Percentiles rank a stretch among this genome's conserved stretches.
Conservation (phyloP, 169 alveolate species). For the Plasmodium sp. region DNA sequence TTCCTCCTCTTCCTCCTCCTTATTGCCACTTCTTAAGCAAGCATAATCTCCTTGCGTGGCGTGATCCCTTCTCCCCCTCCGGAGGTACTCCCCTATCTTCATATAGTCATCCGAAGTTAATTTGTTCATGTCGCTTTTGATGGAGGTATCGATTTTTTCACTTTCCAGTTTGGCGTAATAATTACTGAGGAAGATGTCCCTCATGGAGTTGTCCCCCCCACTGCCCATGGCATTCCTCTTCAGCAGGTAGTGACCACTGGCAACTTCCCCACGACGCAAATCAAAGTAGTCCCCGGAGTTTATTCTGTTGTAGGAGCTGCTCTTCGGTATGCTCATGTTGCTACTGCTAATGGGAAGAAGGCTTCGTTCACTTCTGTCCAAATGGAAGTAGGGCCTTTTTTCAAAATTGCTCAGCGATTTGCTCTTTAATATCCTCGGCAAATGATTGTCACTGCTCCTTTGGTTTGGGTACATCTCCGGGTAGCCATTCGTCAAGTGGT, state of each 20-base stretch:
- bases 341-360: neutral
- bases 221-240: neutral
- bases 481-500: neutral
- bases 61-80: neutral
- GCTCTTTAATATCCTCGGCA: neutral
- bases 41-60: neutral
- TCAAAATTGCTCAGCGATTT: neutral
- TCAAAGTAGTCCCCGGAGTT: neutral
- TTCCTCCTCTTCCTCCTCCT: neutral
- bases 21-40: neutral
- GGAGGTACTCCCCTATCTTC: neutral
- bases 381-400: neutral
- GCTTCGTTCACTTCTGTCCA: neutral
- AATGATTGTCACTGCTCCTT: neutral
- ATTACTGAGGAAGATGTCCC: neutral
- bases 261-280: neutral
- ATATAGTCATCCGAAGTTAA: constrained; percentile 17
- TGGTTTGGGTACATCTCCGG: neutral
- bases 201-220: neutral
- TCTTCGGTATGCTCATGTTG: neutral
- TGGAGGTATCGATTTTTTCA: constrained; percentile 3
- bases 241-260: neutral
- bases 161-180: constrained; percentile 24
- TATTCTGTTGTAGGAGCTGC: neutral
- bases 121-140: neutral